A percentile compares a stretch with the other conserved stretches of the same genome.
phyloP scores from a whole-genome alignment of 768 basidiomycete genomes.

The Pholiota microspora region DNA sequence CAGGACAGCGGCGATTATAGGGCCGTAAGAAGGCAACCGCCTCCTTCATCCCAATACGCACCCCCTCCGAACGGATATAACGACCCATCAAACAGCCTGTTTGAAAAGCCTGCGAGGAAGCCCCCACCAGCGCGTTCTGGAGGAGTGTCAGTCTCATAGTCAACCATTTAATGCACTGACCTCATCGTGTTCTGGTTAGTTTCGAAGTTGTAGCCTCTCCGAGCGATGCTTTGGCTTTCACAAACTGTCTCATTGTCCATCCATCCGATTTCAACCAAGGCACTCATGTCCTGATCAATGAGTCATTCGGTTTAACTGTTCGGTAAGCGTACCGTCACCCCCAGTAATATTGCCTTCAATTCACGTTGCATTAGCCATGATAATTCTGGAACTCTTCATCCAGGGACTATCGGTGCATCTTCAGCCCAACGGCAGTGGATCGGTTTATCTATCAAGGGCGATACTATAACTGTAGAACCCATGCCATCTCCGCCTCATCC shows the following conservation, averaged over 20 bases:
- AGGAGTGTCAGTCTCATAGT: constrained; percentile 26
- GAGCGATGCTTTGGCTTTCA: constrained; percentile 66
- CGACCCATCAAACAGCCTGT: constrained; percentile 46
- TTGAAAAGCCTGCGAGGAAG: constrained; percentile 51
- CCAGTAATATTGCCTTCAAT: not conserved
- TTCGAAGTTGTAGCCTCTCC: constrained; percentile 62
- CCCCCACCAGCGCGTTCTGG: constrained; percentile 31
- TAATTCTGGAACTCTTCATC: constrained; percentile 65
- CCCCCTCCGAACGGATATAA: constrained; percentile 44
- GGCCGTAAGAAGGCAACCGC: constrained; percentile 34
- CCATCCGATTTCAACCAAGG: constrained; percentile 72
- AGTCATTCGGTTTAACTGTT: constrained; percentile 67
- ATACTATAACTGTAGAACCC: constrained; percentile 68
- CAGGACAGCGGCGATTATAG: constrained; percentile 21
- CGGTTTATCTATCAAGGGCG: constrained; percentile 75
- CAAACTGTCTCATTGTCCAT: constrained; percentile 80
- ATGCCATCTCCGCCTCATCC: constrained; percentile 53
- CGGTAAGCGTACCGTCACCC: constrained; percentile 42
- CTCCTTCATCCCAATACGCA: constrained; percentile 39
- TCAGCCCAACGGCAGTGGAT: constrained; percentile 87
- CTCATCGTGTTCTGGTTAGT: constrained; percentile 26
- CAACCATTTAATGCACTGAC: not conserved
- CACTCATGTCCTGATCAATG: constrained; percentile 76
- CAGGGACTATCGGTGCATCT: constrained; percentile 75
- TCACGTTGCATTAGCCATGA: constrained; percentile 60